These are phyloP conservation scores for Fusarium sp. DNA, from an alignment of 2,329 filamentous ascomycete species.

Conservation along the genomic window DNA sequence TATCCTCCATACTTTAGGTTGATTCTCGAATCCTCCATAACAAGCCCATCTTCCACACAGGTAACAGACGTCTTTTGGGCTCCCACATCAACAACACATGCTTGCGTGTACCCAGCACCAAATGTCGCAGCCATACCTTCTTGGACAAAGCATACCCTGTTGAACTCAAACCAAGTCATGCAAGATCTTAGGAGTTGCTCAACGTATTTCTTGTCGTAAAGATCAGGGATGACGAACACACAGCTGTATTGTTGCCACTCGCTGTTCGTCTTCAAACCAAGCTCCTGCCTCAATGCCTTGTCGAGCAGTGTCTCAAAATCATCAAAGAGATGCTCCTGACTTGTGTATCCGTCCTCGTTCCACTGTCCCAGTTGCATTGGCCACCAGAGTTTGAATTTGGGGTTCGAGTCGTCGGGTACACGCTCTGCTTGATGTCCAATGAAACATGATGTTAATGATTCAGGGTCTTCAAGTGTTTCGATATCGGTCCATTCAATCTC, in stretches of 20 bases:
- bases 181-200: conserved; percentile 87
- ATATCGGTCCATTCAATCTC: conserved; percentile 97
- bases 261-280: conserved; percentile 82
- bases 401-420: conserved; percentile 89
- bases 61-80: conserved; percentile 98
- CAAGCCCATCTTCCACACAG: conserved; percentile 96
- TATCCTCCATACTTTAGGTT: conserved; percentile 95
- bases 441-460: conserved; percentile 75
- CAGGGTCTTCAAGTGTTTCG: conserved; percentile 74
- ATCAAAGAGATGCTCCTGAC: conserved; percentile 83
- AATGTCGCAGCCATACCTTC: conserved; percentile 96
- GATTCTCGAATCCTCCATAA: conserved; percentile 92
- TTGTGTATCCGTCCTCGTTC: conserved; percentile 90
- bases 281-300: conserved; percentile 86
- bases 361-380: conserved; percentile 88
- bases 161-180: conserved; percentile 91
- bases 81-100: conserved; percentile 95
- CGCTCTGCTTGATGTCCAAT: conserved; percentile 86
- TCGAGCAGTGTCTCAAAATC: conserved; percentile 92
- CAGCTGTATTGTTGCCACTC: conserved; percentile 94
- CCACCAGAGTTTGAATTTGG: conserved; percentile 94
- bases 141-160: conserved; percentile 92
- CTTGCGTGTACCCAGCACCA: conserved; percentile 92
- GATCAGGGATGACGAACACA: conserved; percentile 95
- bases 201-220: conserved; percentile 96